These are phyloP conservation scores for Penicillium sp. DNA, from an alignment of 2,329 filamentous ascomycete genomes.

Conservation along the genomic window DNA sequence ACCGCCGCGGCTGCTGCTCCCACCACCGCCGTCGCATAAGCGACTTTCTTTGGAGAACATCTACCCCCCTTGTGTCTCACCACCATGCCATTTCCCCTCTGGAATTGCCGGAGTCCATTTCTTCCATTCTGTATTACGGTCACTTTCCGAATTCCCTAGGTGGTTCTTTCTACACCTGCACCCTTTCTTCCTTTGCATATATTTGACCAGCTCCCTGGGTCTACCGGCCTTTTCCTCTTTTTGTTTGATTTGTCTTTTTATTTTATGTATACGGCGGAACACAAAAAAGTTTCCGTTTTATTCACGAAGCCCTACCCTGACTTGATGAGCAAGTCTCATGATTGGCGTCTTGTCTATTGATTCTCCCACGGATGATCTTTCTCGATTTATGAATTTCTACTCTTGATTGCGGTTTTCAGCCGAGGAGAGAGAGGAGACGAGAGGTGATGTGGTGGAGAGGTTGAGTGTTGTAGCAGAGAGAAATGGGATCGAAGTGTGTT, in stretches of 20 bases:
- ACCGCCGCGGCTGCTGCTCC: conserved; percentile 37
- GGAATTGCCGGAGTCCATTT: conserved; percentile 17
- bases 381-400: conserved; percentile 28
- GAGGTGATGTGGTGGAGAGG: conserved; percentile 20
- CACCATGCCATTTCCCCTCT: conserved; percentile 12
- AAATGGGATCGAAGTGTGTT: conserved; percentile 18
- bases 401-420: conserved; percentile 27
- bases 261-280: conserved; percentile 42
- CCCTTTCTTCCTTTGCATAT: conserved; percentile 38
- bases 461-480: conserved; percentile 27
- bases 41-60: conserved; percentile 1
- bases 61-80: conserved; percentile 11
- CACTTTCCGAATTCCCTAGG: conserved; percentile 22
- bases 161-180: conserved; percentile 19
- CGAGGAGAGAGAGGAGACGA: conserved; percentile 32
- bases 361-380: conserved; percentile 33
- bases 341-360: conserved; percentile 40
- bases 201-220: conserved; percentile 36
- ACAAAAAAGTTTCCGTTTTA: conserved; percentile 20
- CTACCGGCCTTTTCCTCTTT: conserved; percentile 6
- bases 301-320: conserved; percentile 37
- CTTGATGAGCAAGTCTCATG: conserved; percentile 36
- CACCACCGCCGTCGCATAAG: conserved; percentile 44
- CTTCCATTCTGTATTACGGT: conserved; percentile 30
- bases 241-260: conserved; percentile 16